These are phyloP conservation scores for Amanita pseudoporphyria DNA, from an alignment of 768 basidiomycete species.

Conservation along the genomic window DNA sequence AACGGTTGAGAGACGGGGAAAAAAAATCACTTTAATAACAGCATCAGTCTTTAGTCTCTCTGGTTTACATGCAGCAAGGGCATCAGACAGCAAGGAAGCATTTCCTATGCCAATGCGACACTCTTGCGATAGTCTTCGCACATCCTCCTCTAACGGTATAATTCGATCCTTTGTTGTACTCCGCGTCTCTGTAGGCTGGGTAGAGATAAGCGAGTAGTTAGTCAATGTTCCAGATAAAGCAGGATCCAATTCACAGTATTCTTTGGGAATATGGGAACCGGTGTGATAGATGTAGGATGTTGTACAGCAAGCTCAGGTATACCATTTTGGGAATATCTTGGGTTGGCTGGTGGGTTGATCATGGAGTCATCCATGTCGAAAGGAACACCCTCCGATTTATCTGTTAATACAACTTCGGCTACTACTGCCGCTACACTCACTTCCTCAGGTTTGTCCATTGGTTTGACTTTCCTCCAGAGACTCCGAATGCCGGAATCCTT, in stretches of 20 bases:
- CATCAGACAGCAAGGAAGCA: slow-evolving; percentile 62
- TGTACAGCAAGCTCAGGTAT: slow-evolving; percentile 29
- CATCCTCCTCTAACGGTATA: slow-evolving; percentile 77
- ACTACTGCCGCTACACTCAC: slow-evolving; percentile 22
- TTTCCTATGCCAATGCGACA: slow-evolving; percentile 80
- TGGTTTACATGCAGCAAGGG: slow-evolving; percentile 58
- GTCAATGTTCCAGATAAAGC: neutral
- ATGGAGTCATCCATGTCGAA: slow-evolving; percentile 73
- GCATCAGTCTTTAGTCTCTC: slow-evolving; percentile 56
- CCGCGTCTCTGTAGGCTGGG: slow-evolving; percentile 23
- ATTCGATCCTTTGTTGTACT: slow-evolving; percentile 30
- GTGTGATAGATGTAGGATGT: slow-evolving; percentile 20
- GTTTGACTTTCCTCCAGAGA: slow-evolving; percentile 77
- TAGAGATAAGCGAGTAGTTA: neutral
- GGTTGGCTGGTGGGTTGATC: slow-evolving; percentile 55
- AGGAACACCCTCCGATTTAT: slow-evolving; percentile 48
- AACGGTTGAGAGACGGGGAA: neutral
- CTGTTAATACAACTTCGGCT: neutral
- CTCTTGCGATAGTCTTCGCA: slow-evolving; percentile 74
- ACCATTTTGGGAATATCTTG: slow-evolving; percentile 27
- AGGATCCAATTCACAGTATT: slow-evolving; percentile 6
- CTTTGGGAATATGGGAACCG: slow-evolving; percentile 14
- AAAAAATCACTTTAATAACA: slow-evolving; percentile 54
- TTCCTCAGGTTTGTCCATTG: slow-evolving; percentile 72
- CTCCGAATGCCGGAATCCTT: slow-evolving; percentile 49